Evolutionary conservation across 495 filamentous ascomycete genomes (phyloP), one percentile per base, ranked within the genome.

Genomic region (Talaromyces liani): DNA sequence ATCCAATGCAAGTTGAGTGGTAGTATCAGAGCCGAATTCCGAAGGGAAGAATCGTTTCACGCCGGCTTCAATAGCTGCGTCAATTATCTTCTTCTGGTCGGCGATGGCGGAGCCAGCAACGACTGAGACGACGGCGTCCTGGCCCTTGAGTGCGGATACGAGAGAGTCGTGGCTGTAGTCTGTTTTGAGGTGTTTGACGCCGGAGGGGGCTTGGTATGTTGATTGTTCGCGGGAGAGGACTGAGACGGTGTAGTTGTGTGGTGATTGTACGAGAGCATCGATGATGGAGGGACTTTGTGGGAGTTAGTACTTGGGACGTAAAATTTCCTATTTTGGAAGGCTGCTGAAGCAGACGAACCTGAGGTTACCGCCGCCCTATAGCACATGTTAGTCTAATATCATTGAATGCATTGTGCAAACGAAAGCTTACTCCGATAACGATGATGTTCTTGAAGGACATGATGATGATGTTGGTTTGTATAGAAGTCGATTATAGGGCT

Each of bases 1-100:
- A 27, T 18, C 61, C 27, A 53, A 1, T 0, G 65, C 65, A 9
- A 72, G 72, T 6, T 71, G 67, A 59, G 83, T 77, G 7, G 45
- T 55, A 16, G 65, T 64, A 55, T 73, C 65, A 27, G 65, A 63
- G 9, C 75, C 79, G 63, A 77, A 87, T 51, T 85, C 83, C 5
- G 75, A 77, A 14, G 83, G 83, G 27, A 85, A 73, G 64, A 85
- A 82, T 7, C 81, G 73, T 54, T 77, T 82, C 27, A 85, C 82
- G 1, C 82, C 80, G 1, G 79, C 83, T 6, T 65, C 61, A 36
- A 85, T 70, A 9, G 79, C 75, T 10, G 81, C 82, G 67, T 86
- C 78, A 41, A 85, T 80, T 12, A 84, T 68, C n/a, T 67, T 65
- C 7, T 70, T 74, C 62, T 83, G 79, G 1, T 58, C 41, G 0